These are phyloP conservation scores for Globisporangium nunn DNA, from an alignment of 352 stramenopile genomes.

Conservation along the genomic window DNA sequence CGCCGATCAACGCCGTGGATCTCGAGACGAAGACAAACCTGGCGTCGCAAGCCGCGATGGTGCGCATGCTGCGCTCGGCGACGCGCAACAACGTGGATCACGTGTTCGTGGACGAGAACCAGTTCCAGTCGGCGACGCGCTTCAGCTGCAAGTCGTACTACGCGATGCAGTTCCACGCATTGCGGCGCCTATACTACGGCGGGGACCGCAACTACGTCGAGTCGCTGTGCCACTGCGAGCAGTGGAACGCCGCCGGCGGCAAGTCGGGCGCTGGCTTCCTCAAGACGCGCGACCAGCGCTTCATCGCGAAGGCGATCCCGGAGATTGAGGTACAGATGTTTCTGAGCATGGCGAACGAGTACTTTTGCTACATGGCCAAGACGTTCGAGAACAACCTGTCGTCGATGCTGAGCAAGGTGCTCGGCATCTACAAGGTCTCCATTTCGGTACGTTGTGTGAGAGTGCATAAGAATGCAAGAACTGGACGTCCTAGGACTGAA, in stretches of 20 bases:
- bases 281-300: slow-evolving; percentile 82
- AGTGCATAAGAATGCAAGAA: neutral
- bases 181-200: slow-evolving; percentile 78
- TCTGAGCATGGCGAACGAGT: slow-evolving; percentile 85
- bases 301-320: slow-evolving; percentile 83
- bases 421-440: slow-evolving; percentile 83
- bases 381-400: slow-evolving; percentile 82
- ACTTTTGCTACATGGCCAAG: slow-evolving; percentile 87
- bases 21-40: slow-evolving; percentile 14
- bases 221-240: slow-evolving; percentile 79
- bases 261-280: slow-evolving; percentile 83
- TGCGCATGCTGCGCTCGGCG: slow-evolving; percentile 57
- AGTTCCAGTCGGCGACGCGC: slow-evolving; percentile 72
- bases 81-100: slow-evolving; percentile 81
- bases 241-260: slow-evolving; percentile 80
- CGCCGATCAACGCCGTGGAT: slow-evolving; percentile 24
- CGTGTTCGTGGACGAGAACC: slow-evolving; percentile 80
- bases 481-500: no score
- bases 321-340: slow-evolving; percentile 88
- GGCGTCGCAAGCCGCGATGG: slow-evolving; percentile 26
- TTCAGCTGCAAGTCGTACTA: slow-evolving; percentile 89
- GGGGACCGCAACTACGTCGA: slow-evolving; percentile 84
- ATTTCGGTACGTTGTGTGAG: slow-evolving; percentile 33
- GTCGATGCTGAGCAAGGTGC: slow-evolving; percentile 85
- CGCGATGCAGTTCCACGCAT: slow-evolving; percentile 83